Evolutionary conservation across 148 eudicot species (phyloP).

Genomic region (Camellia granthamiana): DNA sequence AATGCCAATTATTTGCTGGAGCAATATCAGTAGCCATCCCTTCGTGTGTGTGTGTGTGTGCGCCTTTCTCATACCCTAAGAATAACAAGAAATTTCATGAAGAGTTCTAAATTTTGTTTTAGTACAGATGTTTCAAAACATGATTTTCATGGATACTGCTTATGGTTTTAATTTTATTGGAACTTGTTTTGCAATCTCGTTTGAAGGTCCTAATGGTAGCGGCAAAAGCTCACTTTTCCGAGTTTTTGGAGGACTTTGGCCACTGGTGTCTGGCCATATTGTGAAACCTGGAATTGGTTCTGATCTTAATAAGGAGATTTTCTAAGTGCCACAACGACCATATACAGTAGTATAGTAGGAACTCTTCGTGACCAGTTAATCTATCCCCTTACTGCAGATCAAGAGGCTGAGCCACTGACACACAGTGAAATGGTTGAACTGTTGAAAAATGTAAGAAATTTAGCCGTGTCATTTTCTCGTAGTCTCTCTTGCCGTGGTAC

Average conservation of each 20-base stretch:
- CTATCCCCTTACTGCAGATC: slow-evolving; percentile 85
- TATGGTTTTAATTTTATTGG: background rate
- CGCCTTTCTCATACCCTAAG: background rate
- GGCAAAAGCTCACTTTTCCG: slow-evolving; percentile 99
- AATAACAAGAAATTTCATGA: background rate
- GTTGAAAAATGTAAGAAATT: slow-evolving; percentile 71
- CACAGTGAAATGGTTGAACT: slow-evolving; percentile 77
- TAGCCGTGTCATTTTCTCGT: slow-evolving; percentile 4
- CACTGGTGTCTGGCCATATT: slow-evolving; percentile 90
- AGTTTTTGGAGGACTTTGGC: slow-evolving; percentile 98
- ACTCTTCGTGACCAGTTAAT: slow-evolving; percentile 97
- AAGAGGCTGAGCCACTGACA: slow-evolving; percentile 77
- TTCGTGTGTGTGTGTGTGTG: background rate
- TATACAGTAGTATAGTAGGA: slow-evolving; percentile 97
- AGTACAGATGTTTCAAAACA: background rate
- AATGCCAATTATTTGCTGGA: background rate
- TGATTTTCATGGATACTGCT: slow-evolving; percentile 5
- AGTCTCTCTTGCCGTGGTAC: slow-evolving; percentile 9
- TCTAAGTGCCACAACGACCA: slow-evolving; percentile 94
- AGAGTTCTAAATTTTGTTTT: background rate
- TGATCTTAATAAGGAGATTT: slow-evolving; percentile 94
- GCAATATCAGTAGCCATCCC: background rate
- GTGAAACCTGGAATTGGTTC: slow-evolving; percentile 97
- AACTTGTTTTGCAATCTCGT: slow-evolving; percentile 13
- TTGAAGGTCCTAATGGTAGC: slow-evolving; percentile 95